Percentiles rank a stretch among this genome's conserved stretches.
These are phyloP conservation scores for Collybia mongolica DNA, from an alignment of 768 basidiomycete genomes.

Conservation along the genomic window DNA sequence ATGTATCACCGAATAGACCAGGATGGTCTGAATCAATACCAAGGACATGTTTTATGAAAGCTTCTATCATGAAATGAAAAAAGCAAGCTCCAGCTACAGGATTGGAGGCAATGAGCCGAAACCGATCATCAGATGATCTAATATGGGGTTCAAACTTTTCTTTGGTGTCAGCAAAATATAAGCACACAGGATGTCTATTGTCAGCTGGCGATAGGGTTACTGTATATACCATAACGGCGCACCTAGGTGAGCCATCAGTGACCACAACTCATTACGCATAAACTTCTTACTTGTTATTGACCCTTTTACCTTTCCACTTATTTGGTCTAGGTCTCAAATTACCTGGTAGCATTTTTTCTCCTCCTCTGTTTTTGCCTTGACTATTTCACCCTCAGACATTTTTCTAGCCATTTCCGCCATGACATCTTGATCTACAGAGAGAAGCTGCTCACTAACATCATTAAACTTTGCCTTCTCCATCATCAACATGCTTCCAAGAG, in stretches of 20 bases:
- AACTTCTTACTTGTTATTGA: constrained; percentile 25
- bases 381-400: constrained; percentile 19
- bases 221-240: constrained; percentile 33
- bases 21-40: constrained; percentile 11
- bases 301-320: constrained; percentile 27
- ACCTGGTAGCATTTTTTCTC: constrained; percentile 34
- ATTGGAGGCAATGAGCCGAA: constrained; percentile 17
- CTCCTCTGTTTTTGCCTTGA: constrained; percentile 21
- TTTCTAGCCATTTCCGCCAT: constrained; percentile 15
- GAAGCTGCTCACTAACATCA: constrained; percentile 18
- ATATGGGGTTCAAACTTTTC: constrained; percentile 16
- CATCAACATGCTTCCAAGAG: constrained; percentile 23
- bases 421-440: constrained; percentile 17
- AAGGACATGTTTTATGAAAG: constrained; percentile 25
- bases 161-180: constrained; percentile 28
- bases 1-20: constrained; percentile 25
- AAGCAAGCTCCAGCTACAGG: constrained; percentile 29
- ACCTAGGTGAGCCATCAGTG: constrained; percentile 17
- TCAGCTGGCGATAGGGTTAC: constrained; percentile 30
- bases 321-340: constrained; percentile 29
- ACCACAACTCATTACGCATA: constrained; percentile 29
- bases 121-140: constrained; percentile 9
- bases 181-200: constrained; percentile 24
- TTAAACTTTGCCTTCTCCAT: constrained; percentile 22
- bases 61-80: constrained; percentile 27